Evolutionary conservation across 2,329 filamentous ascomycete genomes (phyloP), one percentile per base, ranked within the genome.

Genomic region (Alternaria gansuensis): DNA sequence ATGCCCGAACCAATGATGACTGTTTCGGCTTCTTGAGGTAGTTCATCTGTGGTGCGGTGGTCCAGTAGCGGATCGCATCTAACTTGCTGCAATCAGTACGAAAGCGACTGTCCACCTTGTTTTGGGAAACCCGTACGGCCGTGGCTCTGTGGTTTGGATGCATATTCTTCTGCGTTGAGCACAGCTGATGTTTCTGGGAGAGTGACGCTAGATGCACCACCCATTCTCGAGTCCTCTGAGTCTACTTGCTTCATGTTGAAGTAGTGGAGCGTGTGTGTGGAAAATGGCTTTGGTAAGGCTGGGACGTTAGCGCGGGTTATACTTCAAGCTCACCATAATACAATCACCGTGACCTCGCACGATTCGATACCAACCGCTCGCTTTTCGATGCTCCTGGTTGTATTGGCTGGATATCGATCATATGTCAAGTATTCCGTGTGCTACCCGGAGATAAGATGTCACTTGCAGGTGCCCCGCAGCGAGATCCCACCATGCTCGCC

Each of bases 1-100:
- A 73, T 62, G 24, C 77, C 76, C 8, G 71, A 74, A 5, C 77
- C 75, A 28, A 79, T 70, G 14, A 79, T 65, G 10, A 78, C 60
- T 40, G 74, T 75, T 57, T 79, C 72, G 28, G 65, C 68, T 17
- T 67, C 57, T 2, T 51, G 7, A 14, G 77, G 75, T 9, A 79
- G 54, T 1, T 65, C 51, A 9, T 66, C 39, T 5, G 76, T 77
- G 14, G 68, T 75, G 23, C 73, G 70, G 34, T 75, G 64, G 28
- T 71, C 60, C 7, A 72, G 33, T 2, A 72, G 40, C 6, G 70
- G 65, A 50, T 72, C 69, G 33, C 62, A 64, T 11, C 69, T 60
- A n/a, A 73, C 68, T 60, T 73, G 65, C 43, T 73, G 69, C 6
- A 72, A 57, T 69, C 70, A 73, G 29, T 70, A 70, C 11, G 68